A percentile compares a stretch with the other conserved stretches of the same genome.
Evolutionary conservation across 345 rosid species (phyloP).

Genomic region (Gossypium australe): DNA sequence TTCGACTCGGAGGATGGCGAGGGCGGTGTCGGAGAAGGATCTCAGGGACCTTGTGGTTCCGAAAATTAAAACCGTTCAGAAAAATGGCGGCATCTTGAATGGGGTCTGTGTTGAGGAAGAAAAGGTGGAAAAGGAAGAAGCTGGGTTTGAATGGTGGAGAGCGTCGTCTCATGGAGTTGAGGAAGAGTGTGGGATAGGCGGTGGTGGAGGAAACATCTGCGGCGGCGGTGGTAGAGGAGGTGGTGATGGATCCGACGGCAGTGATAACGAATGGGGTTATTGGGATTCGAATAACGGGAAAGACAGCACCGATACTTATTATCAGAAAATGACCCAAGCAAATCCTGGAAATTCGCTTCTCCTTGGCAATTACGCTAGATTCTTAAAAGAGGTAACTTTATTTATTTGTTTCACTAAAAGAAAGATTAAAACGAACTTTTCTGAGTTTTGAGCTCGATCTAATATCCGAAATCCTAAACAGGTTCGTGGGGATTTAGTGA

Average conservation of each 20-base stretch:
- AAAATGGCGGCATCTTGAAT: slow-evolving; percentile 7
- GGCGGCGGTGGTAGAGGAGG: slow-evolving; percentile 32
- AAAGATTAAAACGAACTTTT: neutral
- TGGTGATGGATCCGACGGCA: slow-evolving; percentile 32
- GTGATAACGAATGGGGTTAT: slow-evolving; percentile 25
- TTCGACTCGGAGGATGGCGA: slow-evolving; percentile 36
- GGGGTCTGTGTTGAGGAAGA: slow-evolving; percentile 35
- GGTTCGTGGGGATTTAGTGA: slow-evolving; percentile 59
- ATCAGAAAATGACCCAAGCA: slow-evolving; percentile 77
- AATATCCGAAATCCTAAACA: slow-evolving; percentile 20
- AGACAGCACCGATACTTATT: slow-evolving; percentile 50
- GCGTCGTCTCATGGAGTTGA: slow-evolving; percentile 18
- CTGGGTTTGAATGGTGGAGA: slow-evolving; percentile 20
- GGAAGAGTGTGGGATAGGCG: slow-evolving; percentile 32
- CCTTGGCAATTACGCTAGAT: slow-evolving; percentile 80
- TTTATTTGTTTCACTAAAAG: no score
- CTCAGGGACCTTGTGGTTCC: slow-evolving; percentile 25
- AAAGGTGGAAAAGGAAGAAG: slow-evolving; percentile 35
- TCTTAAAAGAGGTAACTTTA: slow-evolving; percentile 71
- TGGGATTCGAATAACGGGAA: slow-evolving; percentile 32
- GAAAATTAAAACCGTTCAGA: neutral
- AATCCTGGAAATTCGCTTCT: slow-evolving; percentile 77
- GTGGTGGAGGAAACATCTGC: slow-evolving; percentile 41
- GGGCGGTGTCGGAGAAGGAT: slow-evolving; percentile 56
- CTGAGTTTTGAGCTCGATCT: slow-evolving; percentile 1